Evolutionary conservation across 1,139 yeast genomes (phyloP), one percentile per base, ranked within the genome.

Genomic region (Lodderomyces metapsilosis): DNA sequence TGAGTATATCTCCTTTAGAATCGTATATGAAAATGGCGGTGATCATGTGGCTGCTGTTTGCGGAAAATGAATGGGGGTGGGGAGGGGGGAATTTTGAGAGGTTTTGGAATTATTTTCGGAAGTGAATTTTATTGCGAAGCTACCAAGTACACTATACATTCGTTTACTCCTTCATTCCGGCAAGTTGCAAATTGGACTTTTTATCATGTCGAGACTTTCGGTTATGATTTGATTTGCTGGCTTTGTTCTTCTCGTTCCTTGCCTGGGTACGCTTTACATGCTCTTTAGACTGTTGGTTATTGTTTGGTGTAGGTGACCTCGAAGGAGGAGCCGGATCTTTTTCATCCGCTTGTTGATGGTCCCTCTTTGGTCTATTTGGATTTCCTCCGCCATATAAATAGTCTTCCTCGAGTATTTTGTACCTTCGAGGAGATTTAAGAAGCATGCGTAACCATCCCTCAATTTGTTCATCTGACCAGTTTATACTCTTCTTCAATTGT

Each of bases 381-480:
- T 58, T 58, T 30, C 74, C 76, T 8, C 70, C 69, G 37, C 58
- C 56, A 42, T 61, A 69, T 43, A 80, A 74, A 68, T 68, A 82
- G 50, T 76, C 75, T 42, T 82, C 86, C 52, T 86, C 95, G 43
- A 86, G 58, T 5, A 78, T 46, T 48, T 74, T 74, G 47, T 74
- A 82, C 44, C 86, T 67, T 40, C 72, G 65, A 0, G 94, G 89
- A 36, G 82, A 78, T 50, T 77, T 78, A 38, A 77, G 73, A 25
- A 89, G 59, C 84, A 86, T 84, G 45, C 85, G 66, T 1, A 85
- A 84, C 97, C 97, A 91, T 0, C 96, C 96, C 66, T 91, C 97
- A 36, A 91, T 78, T 58, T 88, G 95, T 56, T 88, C 96, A 58
- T 89, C 92, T 0, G 89, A 71, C 96, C 95, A 87, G 1, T 69